A percentile compares a stretch with the other conserved stretches of the same genome.
Evolutionary conservation across 768 basidiomycete genomes (phyloP).

Genomic region (Pleurotus djamor): DNA sequence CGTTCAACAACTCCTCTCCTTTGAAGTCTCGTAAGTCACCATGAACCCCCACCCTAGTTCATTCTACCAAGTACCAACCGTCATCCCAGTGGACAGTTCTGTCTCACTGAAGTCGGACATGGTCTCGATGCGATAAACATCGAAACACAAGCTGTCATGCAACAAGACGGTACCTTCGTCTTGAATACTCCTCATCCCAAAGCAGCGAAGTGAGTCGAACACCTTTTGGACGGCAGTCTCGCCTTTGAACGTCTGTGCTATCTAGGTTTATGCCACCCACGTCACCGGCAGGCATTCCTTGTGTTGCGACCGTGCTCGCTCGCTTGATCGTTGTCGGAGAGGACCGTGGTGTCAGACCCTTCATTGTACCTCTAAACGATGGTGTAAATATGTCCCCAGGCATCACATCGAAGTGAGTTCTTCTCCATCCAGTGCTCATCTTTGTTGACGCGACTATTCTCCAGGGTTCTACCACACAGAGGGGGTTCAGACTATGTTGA

Average conservation of each 20-base stretch:
- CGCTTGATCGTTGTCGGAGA: slow-evolving; percentile 29
- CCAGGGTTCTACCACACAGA: slow-evolving; percentile 18
- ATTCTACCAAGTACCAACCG: neutral
- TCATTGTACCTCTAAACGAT: slow-evolving; percentile 37
- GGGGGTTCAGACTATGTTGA: slow-evolving; percentile 16
- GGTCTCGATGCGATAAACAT: slow-evolving; percentile 41
- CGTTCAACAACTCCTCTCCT: slow-evolving; percentile 24
- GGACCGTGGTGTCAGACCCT: slow-evolving; percentile 32
- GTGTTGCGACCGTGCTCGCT: slow-evolving; percentile 39
- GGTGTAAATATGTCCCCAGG: slow-evolving; percentile 34
- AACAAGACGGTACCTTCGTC: slow-evolving; percentile 32
- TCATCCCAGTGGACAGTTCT: slow-evolving; percentile 34
- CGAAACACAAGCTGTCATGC: slow-evolving; percentile 39
- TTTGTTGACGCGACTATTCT: neutral
- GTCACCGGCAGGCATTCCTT: slow-evolving; percentile 27
- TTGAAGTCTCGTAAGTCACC: slow-evolving; percentile 23
- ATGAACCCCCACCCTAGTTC: neutral
- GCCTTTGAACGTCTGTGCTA: neutral
- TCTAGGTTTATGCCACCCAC: slow-evolving; percentile 45
- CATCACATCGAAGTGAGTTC: slow-evolving; percentile 22
- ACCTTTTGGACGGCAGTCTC: neutral
- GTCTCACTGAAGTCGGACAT: slow-evolving; percentile 43
- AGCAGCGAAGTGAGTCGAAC: slow-evolving; percentile 33
- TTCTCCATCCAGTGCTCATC: no score
- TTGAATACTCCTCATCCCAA: slow-evolving; percentile 30